phyloP scores from a whole-genome alignment of 2,329 filamentous ascomycete species.

The Arthrobotrys megalospora region DNA sequence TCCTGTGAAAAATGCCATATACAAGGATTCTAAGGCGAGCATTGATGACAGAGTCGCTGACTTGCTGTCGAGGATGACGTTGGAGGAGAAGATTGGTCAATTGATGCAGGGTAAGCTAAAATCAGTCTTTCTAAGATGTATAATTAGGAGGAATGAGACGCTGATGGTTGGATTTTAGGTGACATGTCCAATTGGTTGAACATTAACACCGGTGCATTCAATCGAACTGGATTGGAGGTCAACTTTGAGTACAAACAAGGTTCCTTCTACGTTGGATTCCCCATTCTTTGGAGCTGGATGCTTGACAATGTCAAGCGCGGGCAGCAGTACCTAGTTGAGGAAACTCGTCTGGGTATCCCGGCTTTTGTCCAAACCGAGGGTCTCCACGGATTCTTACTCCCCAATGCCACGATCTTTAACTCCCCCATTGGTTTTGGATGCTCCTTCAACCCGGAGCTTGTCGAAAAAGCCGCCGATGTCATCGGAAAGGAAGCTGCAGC shows the following conservation, averaged over 20 bases:
- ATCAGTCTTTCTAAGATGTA: background rate
- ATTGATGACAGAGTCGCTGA: constrained; percentile 77
- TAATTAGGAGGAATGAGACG: background rate
- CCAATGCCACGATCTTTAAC: constrained; percentile 84
- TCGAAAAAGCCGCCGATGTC: constrained; percentile 77
- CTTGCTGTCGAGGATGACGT: constrained; percentile 80
- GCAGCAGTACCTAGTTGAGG: constrained; percentile 78
- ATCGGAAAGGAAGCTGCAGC: constrained; percentile 78
- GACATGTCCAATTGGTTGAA: constrained; percentile 83
- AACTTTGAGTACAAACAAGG: constrained; percentile 78
- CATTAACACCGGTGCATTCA: constrained; percentile 77
- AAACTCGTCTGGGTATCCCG: constrained; percentile 79
- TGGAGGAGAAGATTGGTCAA: constrained; percentile 81
- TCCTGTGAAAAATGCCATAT: constrained; percentile 40
- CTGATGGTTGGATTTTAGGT: constrained; percentile 66
- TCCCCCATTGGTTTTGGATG: constrained; percentile 81
- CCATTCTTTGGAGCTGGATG: constrained; percentile 76
- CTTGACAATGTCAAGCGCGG: constrained; percentile 75
- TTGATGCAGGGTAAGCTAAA: constrained; percentile 72
- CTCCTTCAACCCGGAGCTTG: constrained; percentile 77
- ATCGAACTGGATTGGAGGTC: constrained; percentile 76
- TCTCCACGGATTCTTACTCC: constrained; percentile 80
- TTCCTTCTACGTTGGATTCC: constrained; percentile 80
- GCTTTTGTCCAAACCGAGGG: constrained; percentile 80
- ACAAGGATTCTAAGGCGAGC: constrained; percentile 65